Base-by-base conservation (phyloP, 2,329 filamentous ascomycete genomes). In the Colletotrichum lupini region DNA sequence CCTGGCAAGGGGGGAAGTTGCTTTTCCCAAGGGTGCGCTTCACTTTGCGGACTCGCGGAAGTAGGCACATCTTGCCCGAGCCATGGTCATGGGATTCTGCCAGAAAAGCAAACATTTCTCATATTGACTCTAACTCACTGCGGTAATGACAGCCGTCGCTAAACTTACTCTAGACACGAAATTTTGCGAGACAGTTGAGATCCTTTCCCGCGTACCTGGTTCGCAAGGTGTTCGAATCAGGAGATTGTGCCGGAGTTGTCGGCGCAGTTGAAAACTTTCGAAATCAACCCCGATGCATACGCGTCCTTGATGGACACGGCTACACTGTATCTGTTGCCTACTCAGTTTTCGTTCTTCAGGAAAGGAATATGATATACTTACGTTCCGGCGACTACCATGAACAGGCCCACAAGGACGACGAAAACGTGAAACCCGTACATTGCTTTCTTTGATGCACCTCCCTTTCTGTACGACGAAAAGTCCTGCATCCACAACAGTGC, bases 401-500 rank as follows among this genome's bases (percentile, higher is more conserved):
- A 79, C 1, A 72, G 24, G 14, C 76, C 78, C 26, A 79, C 37
- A n/a, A 69, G 32, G 9, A 76, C 69, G 26, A 80, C 74, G 6
- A 78, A 60, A 2, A 75, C n/a, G 49, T 80, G 78, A n/a, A 78
- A 68, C 16, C 68, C 74, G 42, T 78, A 78, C n/a, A 71, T 64
- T 12, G 63, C 63, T 69, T 76, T 49, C 63, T 67, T 67, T 9
- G 63, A 53, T 12, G 63, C 53, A 26, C 65, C 75, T 22, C 75
- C 78, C 2, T 59, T 74, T 26, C 75, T 74, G 67, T 77, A 78
- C 5, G 68, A 52, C 22, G 67, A 35, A 59, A 77, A 77, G 61
- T 80, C 78, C 12, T 77, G 73, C 73, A 77, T 74, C 77, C 77
- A 78, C 22, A 81, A 75, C 22, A 79, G 72, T 5, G 75, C 79